A percentile compares a stretch with the other conserved stretches of the same genome.
Conservation (phyloP, 2,329 filamentous ascomycete species). For the Magnaporthiopsis rhizophila region DNA sequence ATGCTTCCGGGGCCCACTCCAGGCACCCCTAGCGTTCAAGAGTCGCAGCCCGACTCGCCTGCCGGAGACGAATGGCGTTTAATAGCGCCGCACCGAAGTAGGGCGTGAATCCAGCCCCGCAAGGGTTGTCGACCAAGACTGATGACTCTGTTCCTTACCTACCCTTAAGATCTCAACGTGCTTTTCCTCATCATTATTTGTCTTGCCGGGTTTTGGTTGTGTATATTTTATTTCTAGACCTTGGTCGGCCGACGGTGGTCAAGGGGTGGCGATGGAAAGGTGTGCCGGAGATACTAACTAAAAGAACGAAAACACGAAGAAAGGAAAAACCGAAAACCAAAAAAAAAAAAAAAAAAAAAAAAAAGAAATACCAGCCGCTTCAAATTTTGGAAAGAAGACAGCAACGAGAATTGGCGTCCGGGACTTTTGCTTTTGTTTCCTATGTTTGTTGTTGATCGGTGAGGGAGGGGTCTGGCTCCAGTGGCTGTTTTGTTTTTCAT, state of each 20-base stretch:
- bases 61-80: not conserved
- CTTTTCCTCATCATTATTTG: not conserved
- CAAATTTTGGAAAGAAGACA: not conserved
- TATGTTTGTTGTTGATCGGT: not conserved
- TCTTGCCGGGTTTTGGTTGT: not conserved
- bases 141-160: not conserved
- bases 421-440: slow-evolving; percentile 4
- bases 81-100: not conserved
- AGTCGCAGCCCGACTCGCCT: not conserved
- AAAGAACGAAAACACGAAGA: not conserved
- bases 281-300: not conserved
- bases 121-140: not conserved
- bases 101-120: not conserved
- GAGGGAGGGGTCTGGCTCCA: not conserved
- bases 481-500: not conserved
- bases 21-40: not conserved
- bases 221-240: not conserved
- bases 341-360: not conserved
- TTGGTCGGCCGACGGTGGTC: not conserved
- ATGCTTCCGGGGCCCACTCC: not conserved
- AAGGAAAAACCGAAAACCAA: not conserved
- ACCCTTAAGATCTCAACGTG: not conserved
- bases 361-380: not conserved
- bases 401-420: not conserved
- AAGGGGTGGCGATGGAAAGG: not conserved